Evolutionary conservation across 2,329 filamentous ascomycete genomes (phyloP).

Genomic region (Neonectria sp.): DNA sequence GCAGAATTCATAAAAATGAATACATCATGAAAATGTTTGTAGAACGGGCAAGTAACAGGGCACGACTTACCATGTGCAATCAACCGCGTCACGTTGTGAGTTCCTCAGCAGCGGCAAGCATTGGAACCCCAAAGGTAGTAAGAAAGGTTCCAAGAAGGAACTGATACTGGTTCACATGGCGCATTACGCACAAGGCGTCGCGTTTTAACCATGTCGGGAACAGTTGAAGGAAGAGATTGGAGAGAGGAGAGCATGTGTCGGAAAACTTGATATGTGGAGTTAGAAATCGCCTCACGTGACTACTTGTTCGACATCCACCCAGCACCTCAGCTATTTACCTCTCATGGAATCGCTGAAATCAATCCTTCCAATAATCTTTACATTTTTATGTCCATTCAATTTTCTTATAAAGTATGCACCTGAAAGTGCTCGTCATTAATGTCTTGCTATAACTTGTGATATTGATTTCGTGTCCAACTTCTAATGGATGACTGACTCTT

Average conservation of each 20-base stretch:
- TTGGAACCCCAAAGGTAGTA: not conserved
- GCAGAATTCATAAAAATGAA: constrained; percentile 64
- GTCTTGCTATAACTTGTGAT: too few species aligned
- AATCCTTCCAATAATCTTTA: too few species aligned
- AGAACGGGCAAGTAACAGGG: constrained; percentile 9
- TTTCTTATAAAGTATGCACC: too few species aligned
- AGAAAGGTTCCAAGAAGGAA: too few species aligned
- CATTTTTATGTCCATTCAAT: too few species aligned
- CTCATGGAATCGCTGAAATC: not conserved
- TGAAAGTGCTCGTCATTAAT: too few species aligned
- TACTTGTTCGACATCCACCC: not conserved
- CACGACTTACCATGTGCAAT: constrained; percentile 31
- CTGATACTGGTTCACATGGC: not conserved
- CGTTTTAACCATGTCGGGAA: not conserved
- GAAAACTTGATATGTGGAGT: constrained; percentile 8
- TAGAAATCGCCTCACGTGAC: constrained; percentile 16
- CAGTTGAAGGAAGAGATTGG: not conserved
- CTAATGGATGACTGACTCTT: too few species aligned
- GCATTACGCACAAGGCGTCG: not conserved
- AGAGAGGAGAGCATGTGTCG: not conserved
- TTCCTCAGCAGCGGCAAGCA: not conserved
- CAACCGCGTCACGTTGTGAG: not conserved
- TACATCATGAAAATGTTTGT: constrained; percentile 51
- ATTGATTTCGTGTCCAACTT: too few species aligned
- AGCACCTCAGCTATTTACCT: not conserved